Percentiles rank a stretch among this genome's conserved stretches.
Evolutionary conservation across 2,329 filamentous ascomycete genomes (phyloP).

Genomic region (Fusarium anthophilum): DNA sequence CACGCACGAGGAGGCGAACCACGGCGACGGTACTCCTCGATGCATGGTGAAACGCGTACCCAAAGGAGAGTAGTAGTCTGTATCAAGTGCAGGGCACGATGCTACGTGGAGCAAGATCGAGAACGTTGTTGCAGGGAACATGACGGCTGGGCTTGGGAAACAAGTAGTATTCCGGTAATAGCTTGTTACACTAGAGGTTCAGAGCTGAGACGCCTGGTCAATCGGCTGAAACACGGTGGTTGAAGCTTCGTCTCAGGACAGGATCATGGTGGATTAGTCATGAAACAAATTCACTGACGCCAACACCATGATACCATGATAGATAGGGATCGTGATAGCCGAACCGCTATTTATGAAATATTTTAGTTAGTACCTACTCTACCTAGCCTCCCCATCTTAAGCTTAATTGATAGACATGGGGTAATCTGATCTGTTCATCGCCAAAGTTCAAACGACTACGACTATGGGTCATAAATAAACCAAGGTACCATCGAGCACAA

Average conservation of each 20-base stretch:
- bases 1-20: slow-evolving; percentile 2
- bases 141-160: slow-evolving; percentile 5
- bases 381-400: not conserved
- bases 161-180: slow-evolving; percentile 11
- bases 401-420: not conserved
- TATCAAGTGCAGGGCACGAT: slow-evolving; percentile 26
- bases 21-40: slow-evolving; percentile 7
- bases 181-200: slow-evolving; percentile 17
- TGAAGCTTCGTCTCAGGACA: slow-evolving; percentile 26
- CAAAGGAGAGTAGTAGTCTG: slow-evolving; percentile 1
- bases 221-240: slow-evolving; percentile 38
- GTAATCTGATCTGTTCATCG: not conserved
- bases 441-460: not conserved
- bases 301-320: not conserved
- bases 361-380: not conserved
- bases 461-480: not conserved
- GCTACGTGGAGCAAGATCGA: slow-evolving; percentile 19
- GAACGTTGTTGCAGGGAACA: slow-evolving; percentile 17
- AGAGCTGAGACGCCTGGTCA: slow-evolving; percentile 36
- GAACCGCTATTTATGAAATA: not conserved
- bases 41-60: slow-evolving; percentile 25
- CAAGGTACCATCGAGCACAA: not conserved
- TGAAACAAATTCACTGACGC: not conserved
- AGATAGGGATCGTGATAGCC: not conserved
- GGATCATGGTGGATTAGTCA: slow-evolving; percentile 3